A percentile compares a stretch with the other conserved stretches of the same genome.
Evolutionary conservation across 768 basidiomycete species (phyloP).

Genomic region (Rhodotorula toruloides): DNA sequence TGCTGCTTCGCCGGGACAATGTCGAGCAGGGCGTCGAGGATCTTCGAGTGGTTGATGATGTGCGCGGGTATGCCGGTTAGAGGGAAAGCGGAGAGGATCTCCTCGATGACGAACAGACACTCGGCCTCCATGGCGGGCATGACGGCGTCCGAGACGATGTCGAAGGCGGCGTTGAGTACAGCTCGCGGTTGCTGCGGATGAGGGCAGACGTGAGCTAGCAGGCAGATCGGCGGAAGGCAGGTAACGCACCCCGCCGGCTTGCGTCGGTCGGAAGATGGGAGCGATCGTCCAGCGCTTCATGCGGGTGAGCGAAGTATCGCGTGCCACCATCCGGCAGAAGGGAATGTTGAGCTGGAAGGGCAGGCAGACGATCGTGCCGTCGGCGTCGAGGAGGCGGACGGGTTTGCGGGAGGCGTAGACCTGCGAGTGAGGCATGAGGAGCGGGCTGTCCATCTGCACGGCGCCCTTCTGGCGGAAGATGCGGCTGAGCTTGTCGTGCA

Average conservation of each 20-base stretch:
- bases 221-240: background rate
- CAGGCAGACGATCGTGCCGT: conserved; percentile 37
- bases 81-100: conserved; percentile 33
- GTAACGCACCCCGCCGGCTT: conserved; percentile 39
- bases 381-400: conserved; percentile 37
- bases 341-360: conserved; percentile 40
- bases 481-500: conserved; percentile 39
- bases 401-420: conserved; percentile 40
- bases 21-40: conserved; percentile 41
- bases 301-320: conserved; percentile 38
- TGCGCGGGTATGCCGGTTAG: conserved; percentile 36
- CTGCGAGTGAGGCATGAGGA: conserved; percentile 40
- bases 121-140: conserved; percentile 45
- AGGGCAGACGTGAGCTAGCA: too few species aligned
- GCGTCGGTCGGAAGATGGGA: conserved; percentile 38
- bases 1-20: conserved; percentile 32
- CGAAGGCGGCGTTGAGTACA: conserved; percentile 43
- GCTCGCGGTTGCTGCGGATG: conserved; percentile 39
- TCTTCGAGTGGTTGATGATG: conserved; percentile 41
- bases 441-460: conserved; percentile 38
- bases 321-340: conserved; percentile 41
- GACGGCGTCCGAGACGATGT: conserved; percentile 42
- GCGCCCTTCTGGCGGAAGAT: conserved; percentile 41
- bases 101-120: conserved; percentile 39
- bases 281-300: conserved; percentile 45